Evolutionary conservation across 2,329 filamentous ascomycete genomes (phyloP), one percentile per base, ranked within the genome.

Genomic region (Fusarium incarnatum): DNA sequence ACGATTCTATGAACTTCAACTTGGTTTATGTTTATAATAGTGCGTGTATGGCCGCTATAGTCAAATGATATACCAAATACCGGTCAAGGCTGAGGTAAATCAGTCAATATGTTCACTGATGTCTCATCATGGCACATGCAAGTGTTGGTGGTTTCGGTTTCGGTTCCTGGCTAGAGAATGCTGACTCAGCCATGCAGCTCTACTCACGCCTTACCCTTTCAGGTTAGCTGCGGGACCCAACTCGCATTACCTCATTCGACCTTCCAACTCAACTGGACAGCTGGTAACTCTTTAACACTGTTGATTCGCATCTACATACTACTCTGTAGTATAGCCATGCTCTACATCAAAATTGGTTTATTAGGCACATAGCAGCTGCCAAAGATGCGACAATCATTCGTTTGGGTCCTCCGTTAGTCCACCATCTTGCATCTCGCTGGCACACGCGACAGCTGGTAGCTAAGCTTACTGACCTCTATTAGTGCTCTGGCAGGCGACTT

Each of bases 401-500:
- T 82, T 52, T 83, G 80, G 78, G 68, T 83, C 66, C 77, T 82
- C 75, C 79, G 83, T 85, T 79, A 46, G 62, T 64, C 18, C 40
- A 23, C 42, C 55, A 28, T 22, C 56, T 49, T 46, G 56, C 23
- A 47, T 42, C 45, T 40, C 28, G n/a, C 27, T 40, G 37, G 48
- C 45, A 67, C 73, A 75, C 66, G 66, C 70, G 72, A 73, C 71
- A 67, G 42, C 60, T 64, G 52, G 60, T 48, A 62, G 62, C 34
- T 56, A 52, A 58, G 42, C 64, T 64, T 70, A 64, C 75, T 77
- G 58, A 79, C 71, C 61, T 59, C 47, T 66, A 25, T 54, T 71
- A 85, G 83, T 85, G 81, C 83, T 85, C 56, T 79, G 81, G 82
- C 83, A 85, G 83, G 79, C 76, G 48, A 75, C 77, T 54, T 74